Evolutionary conservation across 2,329 filamentous ascomycete species (phyloP).

Genomic region (Fusarium caatingaense): DNA sequence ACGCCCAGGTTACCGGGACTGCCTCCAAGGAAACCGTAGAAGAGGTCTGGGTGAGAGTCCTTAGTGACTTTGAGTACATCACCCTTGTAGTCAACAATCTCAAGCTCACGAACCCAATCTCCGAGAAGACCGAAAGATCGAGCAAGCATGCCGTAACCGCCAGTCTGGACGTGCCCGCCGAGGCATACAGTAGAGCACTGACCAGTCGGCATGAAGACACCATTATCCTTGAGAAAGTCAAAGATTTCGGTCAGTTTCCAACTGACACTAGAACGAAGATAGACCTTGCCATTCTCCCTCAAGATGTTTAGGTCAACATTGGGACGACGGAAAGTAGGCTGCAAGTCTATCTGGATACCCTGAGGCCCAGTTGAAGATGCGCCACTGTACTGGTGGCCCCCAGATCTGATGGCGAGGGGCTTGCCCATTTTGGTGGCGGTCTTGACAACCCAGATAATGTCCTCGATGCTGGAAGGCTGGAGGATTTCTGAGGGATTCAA

Average conservation of each 20-base stretch:
- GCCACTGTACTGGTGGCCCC: not conserved
- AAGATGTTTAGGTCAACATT: not conserved
- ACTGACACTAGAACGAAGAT: not conserved
- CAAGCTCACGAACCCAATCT: not conserved
- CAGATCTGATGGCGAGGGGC: not conserved
- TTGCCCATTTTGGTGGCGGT: not conserved
- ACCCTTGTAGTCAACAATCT: not conserved
- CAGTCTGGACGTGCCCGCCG: not conserved
- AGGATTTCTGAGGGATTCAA: too few species aligned
- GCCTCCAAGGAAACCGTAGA: not conserved
- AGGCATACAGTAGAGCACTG: not conserved
- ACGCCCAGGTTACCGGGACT: not conserved
- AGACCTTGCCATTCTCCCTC: not conserved
- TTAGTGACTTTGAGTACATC: not conserved
- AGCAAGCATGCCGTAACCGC: not conserved
- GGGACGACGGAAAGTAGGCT: fast-evolving
- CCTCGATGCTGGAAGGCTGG: too few species aligned
- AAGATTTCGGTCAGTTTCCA: not conserved
- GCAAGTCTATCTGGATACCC: not conserved
- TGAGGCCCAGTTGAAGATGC: not conserved
- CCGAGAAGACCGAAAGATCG: not conserved
- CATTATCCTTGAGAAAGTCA: not conserved
- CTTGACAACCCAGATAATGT: too few species aligned
- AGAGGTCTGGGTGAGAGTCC: fast-evolving
- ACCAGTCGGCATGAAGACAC: not conserved